Evolutionary conservation across 2,329 filamentous ascomycete species (phyloP).

Genomic region (Microcyclospora pomicola): DNA sequence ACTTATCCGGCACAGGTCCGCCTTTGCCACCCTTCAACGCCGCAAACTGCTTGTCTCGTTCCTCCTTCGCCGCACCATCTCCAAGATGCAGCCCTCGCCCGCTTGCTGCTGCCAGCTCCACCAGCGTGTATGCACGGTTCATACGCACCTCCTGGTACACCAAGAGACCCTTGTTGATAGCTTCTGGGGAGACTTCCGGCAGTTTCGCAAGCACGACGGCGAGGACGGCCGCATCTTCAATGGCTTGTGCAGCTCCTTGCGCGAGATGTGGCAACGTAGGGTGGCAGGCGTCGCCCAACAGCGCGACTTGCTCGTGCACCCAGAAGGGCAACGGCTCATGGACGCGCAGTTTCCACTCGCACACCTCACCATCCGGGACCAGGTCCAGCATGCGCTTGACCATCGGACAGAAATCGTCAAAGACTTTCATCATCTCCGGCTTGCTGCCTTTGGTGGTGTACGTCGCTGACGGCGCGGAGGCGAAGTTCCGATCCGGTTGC

Average conservation of each 20-base stretch:
- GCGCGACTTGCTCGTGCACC: conserved; percentile 39
- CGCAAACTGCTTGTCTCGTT: conserved; percentile 42
- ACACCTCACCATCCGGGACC: conserved; percentile 50
- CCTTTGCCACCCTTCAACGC: conserved; percentile 27
- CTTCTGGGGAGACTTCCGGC: conserved; percentile 32
- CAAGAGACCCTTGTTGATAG: conserved; percentile 39
- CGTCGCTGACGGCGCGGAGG: conserved; percentile 42
- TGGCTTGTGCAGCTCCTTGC: conserved; percentile 51
- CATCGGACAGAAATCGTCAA: conserved; percentile 46
- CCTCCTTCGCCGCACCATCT: conserved; percentile 44
- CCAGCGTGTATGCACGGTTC: conserved; percentile 41
- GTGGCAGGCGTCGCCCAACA: conserved; percentile 49
- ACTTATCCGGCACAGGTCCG: conserved; percentile 37
- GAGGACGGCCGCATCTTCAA: conserved; percentile 48
- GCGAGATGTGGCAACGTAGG: conserved; percentile 50
- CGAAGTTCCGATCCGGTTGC: conserved; percentile 47
- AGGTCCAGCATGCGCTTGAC: conserved; percentile 47
- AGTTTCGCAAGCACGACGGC: conserved; percentile 37
- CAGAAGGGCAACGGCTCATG: conserved; percentile 50
- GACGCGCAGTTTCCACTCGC: conserved; percentile 52
- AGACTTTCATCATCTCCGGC: conserved; percentile 46
- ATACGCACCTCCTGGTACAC: conserved; percentile 45
- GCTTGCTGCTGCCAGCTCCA: conserved; percentile 42
- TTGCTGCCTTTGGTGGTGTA: conserved; percentile 52
- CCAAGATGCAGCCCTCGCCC: conserved; percentile 43